Evolutionary conservation across 2,329 filamentous ascomycete genomes (phyloP).

Genomic region (Rhexocercosporidium sp.): DNA sequence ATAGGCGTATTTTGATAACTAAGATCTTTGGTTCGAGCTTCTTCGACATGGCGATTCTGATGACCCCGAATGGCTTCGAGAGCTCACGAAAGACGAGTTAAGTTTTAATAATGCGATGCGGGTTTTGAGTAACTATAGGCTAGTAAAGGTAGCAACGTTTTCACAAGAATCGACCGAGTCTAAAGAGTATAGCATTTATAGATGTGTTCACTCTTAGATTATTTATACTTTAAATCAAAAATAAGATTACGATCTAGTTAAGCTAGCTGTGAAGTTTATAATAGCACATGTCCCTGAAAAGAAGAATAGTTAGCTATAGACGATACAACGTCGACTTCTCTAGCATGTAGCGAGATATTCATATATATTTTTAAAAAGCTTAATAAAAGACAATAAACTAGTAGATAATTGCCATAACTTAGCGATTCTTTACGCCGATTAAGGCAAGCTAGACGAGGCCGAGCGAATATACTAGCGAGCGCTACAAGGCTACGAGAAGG

Average conservation of each 20-base stretch:
- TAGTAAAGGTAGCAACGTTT: conserved; percentile 13
- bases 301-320: not conserved
- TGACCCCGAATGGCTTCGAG: conserved; percentile 12
- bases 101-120: conserved; percentile 14
- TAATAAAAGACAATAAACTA: conserved; percentile 22
- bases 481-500: not conserved
- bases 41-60: conserved; percentile 10
- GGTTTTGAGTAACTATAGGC: conserved; percentile 15
- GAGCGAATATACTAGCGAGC: conserved; percentile 7
- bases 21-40: conserved; percentile 25
- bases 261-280: conserved; percentile 16
- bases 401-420: conserved; percentile 19
- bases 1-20: conserved; percentile 20
- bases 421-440: not conserved
- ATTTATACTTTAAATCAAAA: conserved; percentile 20
- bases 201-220: conserved; percentile 18
- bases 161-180: conserved; percentile 14
- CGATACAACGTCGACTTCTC: not conserved
- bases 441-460: not conserved
- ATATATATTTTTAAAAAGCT: conserved; percentile 17
- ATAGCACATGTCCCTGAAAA: conserved; percentile 7
- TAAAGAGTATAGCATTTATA: conserved; percentile 19
- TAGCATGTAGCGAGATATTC: not conserved
- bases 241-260: conserved; percentile 17
- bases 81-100: conserved; percentile 19